Evolutionary conservation across 1,284 basidiomycete genomes (phyloP), one percentile per base, ranked within the genome.

Genomic region (Wallemia hederae): DNA sequence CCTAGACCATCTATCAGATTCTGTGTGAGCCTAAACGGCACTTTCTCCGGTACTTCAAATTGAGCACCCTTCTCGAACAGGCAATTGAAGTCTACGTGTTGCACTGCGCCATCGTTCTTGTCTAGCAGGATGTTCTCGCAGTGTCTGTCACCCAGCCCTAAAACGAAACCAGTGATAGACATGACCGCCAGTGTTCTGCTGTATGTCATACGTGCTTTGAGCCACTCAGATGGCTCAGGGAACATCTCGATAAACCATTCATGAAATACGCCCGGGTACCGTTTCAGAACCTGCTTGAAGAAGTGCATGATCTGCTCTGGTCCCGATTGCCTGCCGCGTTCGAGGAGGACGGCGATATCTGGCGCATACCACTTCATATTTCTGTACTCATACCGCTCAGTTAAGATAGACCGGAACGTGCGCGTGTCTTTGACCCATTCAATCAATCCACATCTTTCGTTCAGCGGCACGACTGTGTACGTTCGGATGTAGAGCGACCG

Each of bases 1-100:
- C 94, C 94, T 60, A 98, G 74, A 0, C 86, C 94, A 66, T 92
- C 90, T 39, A 91, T 79, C 66, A 97, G 74, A 68, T 99, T 99
- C 64, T 90, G 86, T 2, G 94, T 97, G 49, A 99, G 75, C 60
- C 94, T 78, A 75, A 99, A 99, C 0, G 94, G 92, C 0, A 98
- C 89, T 28, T 82, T 77, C 70, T 99, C 94, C 0, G 88, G 85
- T 1, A 86, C 83, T 66, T 92, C 88, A 57, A 99, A 77, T 1
- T 78, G 78, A 72, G 85, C 86, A 0, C 87, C 90, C 77, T 89
- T 92, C 66, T 98, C 94, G 66, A 99, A 99, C 14, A 99, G 75
- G 72, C 91, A 97, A 69, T 98, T 97, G 66, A 99, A 88, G 71
- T 99, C 94, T 59, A 98, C 91, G 66, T 99, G 94, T 1, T 98